Conservation (phyloP, 1,284 basidiomycete species). For the Porogramme epimiltina region DNA sequence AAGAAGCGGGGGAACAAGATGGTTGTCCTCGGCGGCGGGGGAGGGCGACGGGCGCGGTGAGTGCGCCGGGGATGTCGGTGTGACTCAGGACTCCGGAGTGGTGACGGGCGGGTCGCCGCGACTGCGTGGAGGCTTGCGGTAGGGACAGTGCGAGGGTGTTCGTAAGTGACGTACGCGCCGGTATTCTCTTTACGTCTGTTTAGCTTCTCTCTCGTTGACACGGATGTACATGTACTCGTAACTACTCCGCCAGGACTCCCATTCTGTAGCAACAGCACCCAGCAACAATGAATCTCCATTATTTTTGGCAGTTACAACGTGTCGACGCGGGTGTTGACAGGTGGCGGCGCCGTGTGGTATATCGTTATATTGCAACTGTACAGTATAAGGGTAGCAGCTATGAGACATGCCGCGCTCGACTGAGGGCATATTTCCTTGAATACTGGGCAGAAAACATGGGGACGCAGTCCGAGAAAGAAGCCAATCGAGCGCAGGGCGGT, state of each 20-base stretch:
- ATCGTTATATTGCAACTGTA: conserved; percentile 14
- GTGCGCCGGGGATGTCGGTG: neutral
- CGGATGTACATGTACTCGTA: conserved; percentile 16
- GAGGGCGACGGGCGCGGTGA: conserved; percentile 32
- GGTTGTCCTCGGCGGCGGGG: conserved; percentile 67
- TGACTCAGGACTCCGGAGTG: neutral
- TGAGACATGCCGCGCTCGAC: conserved; percentile 1
- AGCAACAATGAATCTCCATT: conserved; percentile 11
- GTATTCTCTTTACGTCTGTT: neutral
- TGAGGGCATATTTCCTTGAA: conserved; percentile 11
- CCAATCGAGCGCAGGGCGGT: conserved; percentile 13
- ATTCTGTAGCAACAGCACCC: conserved; percentile 26
- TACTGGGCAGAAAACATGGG: conserved; percentile 16
- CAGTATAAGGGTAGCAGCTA: conserved; percentile 8
- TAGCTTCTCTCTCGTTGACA: neutral
- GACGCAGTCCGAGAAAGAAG: conserved; percentile 14
- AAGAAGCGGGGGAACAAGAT: conserved; percentile 67
- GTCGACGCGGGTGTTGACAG: neutral
- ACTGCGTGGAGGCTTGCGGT: neutral
- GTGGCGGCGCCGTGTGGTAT: conserved; percentile 1
- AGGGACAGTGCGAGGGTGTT: conserved; percentile 8
- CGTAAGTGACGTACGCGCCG: neutral
- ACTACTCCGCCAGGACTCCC: conserved; percentile 10
- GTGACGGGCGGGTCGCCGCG: neutral
- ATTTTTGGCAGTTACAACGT: neutral